Percentiles rank a stretch among this genome's conserved stretches.
Evolutionary conservation across 2,329 filamentous ascomycete species (phyloP).

Genomic region (Fusarium penzigii): DNA sequence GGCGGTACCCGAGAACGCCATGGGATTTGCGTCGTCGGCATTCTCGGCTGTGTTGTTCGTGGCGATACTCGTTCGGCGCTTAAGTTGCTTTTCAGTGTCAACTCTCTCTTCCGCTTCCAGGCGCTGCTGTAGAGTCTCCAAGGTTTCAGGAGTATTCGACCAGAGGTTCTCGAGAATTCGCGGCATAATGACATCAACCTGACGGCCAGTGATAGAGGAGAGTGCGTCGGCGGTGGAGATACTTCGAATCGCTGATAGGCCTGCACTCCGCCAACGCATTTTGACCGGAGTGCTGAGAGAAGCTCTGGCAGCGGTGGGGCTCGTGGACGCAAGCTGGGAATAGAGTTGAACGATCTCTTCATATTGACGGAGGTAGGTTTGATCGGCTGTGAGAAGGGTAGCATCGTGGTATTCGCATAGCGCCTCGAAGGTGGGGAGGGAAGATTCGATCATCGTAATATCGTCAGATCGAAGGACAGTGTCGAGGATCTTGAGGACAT

Average conservation of each 20-base stretch:
- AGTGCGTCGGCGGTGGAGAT: constrained; percentile 80
- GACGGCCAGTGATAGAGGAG: constrained; percentile 71
- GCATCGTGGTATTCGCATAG: constrained; percentile 90
- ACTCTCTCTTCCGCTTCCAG: constrained; percentile 68
- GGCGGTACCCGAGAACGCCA: constrained; percentile 77
- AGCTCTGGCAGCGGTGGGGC: constrained; percentile 51
- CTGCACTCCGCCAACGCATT: constrained; percentile 75
- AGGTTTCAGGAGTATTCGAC: constrained; percentile 68
- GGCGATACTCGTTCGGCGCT: constrained; percentile 74
- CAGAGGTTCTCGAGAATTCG: constrained; percentile 86
- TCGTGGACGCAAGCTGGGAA: constrained; percentile 74
- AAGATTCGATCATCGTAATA: constrained; percentile 90
- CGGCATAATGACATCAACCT: constrained; percentile 77
- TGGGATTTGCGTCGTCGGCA: constrained; percentile 61
- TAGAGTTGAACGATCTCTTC: constrained; percentile 80
- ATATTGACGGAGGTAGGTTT: constrained; percentile 79
- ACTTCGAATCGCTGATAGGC: constrained; percentile 76
- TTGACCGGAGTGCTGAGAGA: constrained; percentile 70
- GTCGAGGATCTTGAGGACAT: constrained; percentile 81
- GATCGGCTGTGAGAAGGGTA: constrained; percentile 81
- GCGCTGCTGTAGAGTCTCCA: constrained; percentile 68
- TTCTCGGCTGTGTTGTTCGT: constrained; percentile 71
- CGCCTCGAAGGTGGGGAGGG: constrained; percentile 79
- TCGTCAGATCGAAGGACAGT: constrained; percentile 83
- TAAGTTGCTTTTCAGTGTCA: constrained; percentile 63